Percentiles rank a stretch among this genome's conserved stretches.
Evolutionary conservation across 441 rosid species (phyloP).

Genomic region (Rhodomyrtus psidioides): DNA sequence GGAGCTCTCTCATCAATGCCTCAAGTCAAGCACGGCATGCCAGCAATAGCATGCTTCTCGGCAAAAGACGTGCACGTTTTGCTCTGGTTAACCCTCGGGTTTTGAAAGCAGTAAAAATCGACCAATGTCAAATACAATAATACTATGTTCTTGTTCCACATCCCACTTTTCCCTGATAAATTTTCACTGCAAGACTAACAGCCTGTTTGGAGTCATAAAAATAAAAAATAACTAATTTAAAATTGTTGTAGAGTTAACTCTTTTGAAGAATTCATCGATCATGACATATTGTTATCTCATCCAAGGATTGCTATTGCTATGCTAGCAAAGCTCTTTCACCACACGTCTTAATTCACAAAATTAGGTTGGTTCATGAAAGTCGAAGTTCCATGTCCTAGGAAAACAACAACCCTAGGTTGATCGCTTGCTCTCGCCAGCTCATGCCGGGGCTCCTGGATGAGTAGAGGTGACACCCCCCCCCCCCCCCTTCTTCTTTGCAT

Average conservation of each 20-base stretch:
- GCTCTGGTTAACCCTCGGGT: background rate
- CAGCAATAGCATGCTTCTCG: background rate
- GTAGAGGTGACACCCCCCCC: background rate
- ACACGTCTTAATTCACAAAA: too few relatives aligned
- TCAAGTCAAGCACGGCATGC: background rate
- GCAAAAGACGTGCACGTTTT: background rate
- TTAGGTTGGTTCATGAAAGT: background rate
- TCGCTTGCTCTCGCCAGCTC: background rate
- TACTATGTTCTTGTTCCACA: background rate
- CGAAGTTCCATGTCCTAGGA: background rate
- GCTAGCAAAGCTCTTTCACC: too few relatives aligned
- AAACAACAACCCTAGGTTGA: background rate
- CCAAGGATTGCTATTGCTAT: too few relatives aligned
- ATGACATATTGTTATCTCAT: too few relatives aligned
- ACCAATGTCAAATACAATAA: background rate
- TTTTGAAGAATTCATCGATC: too few relatives aligned
- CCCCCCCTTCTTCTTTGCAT: too few relatives aligned
- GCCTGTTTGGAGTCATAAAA: too few relatives aligned
- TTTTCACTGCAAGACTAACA: background rate
- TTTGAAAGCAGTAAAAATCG: background rate
- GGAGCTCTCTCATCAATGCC: background rate
- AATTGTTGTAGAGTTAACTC: too few relatives aligned
- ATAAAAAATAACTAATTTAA: too few relatives aligned
- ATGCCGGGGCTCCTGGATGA: background rate
- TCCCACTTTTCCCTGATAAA: too few relatives aligned